Conservation (phyloP, 1,139 yeast genomes). For the Nakaseomyces nivariensis region DNA sequence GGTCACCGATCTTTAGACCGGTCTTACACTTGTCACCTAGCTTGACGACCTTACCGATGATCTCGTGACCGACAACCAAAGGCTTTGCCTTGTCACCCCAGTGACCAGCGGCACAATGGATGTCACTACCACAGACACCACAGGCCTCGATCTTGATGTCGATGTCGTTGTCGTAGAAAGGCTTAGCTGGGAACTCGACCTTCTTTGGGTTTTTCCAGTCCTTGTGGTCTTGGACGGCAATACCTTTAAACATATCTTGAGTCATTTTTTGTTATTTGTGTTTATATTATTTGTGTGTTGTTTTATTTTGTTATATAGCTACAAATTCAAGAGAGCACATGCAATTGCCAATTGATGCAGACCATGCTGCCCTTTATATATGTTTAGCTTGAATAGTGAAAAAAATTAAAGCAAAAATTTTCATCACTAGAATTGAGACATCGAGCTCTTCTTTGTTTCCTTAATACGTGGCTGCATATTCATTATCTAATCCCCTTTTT, state of each 20-base stretch:
- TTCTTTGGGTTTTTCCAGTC: conserved; percentile 38
- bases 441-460: too few species aligned
- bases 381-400: too few species aligned
- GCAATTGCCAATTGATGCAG: too few species aligned
- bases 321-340: too few species aligned
- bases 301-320: background rate
- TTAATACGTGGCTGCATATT: too few species aligned
- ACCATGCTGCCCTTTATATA: too few species aligned
- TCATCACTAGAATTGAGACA: too few species aligned
- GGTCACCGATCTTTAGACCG: conserved; percentile 39
- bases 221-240: conserved; percentile 34
- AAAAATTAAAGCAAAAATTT: too few species aligned
- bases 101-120: conserved; percentile 29
- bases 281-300: background rate
- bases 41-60: conserved; percentile 37
- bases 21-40: conserved; percentile 33
- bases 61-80: conserved; percentile 42
- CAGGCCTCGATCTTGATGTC: conserved; percentile 37
- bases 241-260: conserved; percentile 39
- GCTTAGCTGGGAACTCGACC: conserved; percentile 29
- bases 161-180: conserved; percentile 29
- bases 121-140: conserved; percentile 52
- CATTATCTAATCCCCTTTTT: too few species aligned
- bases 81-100: conserved; percentile 34
- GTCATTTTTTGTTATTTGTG: conserved; percentile 7